Percentiles rank a stretch among this genome's conserved stretches.
Conservation (phyloP, 2,329 filamentous ascomycete genomes). For the Monilinia aucupariae region DNA sequence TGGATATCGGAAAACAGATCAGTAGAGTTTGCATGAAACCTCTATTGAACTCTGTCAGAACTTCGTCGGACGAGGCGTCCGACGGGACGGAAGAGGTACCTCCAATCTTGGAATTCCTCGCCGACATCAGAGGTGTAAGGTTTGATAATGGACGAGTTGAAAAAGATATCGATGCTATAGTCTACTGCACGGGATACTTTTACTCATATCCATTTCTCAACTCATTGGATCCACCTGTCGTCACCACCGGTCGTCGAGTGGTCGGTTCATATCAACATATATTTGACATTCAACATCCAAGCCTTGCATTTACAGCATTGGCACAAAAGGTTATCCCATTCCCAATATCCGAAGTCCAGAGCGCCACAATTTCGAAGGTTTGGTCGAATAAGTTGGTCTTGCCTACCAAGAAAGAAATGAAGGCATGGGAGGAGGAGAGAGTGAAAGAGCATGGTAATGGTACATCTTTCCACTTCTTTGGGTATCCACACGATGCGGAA, state of each 20-base stretch:
- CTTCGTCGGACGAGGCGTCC: conserved; percentile 39
- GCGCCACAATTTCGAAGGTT: conserved; percentile 67
- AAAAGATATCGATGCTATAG: conserved; percentile 62
- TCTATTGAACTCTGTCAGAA: conserved; percentile 60
- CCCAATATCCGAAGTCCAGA: conserved; percentile 71
- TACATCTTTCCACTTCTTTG: conserved; percentile 45
- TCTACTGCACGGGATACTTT: conserved; percentile 89
- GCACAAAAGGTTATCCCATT: conserved; percentile 87
- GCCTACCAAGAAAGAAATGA: conserved; percentile 60
- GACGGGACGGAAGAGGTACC: conserved; percentile 46
- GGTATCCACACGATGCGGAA: conserved; percentile 54
- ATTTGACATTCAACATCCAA: conserved; percentile 70
- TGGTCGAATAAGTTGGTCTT: conserved; percentile 67
- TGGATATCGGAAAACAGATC: conserved; percentile 79
- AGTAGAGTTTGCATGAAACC: conserved; percentile 52
- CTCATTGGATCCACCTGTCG: conserved; percentile 46
- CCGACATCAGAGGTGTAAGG: conserved; percentile 52
- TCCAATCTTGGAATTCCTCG: conserved; percentile 53
- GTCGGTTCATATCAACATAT: conserved; percentile 73
- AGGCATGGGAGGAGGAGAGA: conserved; percentile 55
- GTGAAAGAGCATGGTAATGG: conserved; percentile 40
- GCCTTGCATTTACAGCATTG: conserved; percentile 69
- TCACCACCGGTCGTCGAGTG: conserved; percentile 65
- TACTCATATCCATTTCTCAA: conserved; percentile 73
- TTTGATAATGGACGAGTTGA: conserved; percentile 64